phyloP scores from a whole-genome alignment of 768 basidiomycete genomes.

The Hericium alpestre region DNA sequence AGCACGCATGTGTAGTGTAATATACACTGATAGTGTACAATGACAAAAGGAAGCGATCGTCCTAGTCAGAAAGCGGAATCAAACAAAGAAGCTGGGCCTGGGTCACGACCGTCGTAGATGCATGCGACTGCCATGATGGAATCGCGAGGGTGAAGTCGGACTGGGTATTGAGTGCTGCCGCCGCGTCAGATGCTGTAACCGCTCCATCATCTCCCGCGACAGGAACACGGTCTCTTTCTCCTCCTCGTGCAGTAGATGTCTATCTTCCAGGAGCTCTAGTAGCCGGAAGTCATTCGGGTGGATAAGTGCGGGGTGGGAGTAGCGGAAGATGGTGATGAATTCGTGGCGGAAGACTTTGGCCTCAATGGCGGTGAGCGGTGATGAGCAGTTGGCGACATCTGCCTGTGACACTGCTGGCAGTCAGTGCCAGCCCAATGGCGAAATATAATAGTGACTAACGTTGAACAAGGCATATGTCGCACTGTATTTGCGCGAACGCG shows the following conservation, averaged over 20 bases:
- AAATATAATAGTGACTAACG: conserved; percentile 2
- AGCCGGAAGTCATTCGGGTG: conserved; percentile 26
- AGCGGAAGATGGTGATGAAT: conserved; percentile 30
- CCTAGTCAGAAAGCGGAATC: too few species aligned
- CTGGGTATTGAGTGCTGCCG: not conserved
- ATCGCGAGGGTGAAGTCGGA: not conserved
- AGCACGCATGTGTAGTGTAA: too few species aligned
- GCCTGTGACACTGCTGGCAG: conserved; percentile 5
- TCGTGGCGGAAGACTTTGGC: conserved; percentile 27
- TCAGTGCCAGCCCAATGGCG: not conserved
- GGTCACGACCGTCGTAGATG: too few species aligned
- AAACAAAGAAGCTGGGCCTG: too few species aligned
- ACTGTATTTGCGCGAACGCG: conserved; percentile 14
- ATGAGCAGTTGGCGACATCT: conserved; percentile 11
- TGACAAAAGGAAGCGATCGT: too few species aligned
- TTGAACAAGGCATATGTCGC: conserved; percentile 15
- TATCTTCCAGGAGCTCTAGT: conserved; percentile 23
- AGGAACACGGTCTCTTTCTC: conserved; percentile 27
- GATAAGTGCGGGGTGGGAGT: conserved; percentile 22
- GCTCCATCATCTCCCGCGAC: conserved; percentile 24
- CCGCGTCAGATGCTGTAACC: conserved; percentile 20
- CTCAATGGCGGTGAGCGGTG: conserved; percentile 22
- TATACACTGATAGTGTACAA: too few species aligned
- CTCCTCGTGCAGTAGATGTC: conserved; percentile 21
- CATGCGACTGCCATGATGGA: not conserved